Conservation (phyloP, 176 grass and related monocot genomes). For the Urochloa ruziziensis region DNA sequence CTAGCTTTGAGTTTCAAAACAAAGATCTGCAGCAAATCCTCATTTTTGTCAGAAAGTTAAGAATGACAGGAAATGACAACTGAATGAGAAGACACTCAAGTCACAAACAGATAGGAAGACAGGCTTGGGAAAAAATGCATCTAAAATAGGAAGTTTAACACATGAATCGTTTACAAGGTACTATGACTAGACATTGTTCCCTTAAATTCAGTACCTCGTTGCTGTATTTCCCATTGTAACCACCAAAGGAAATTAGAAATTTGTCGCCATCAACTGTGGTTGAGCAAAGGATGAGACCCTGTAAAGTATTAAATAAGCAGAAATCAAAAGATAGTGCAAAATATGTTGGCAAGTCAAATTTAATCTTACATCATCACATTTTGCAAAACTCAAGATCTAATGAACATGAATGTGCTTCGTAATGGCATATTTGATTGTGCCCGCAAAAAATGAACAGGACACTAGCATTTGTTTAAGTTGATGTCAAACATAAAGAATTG, state of each 20-base stretch:
- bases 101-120: background rate
- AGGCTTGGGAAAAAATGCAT: too few relatives aligned
- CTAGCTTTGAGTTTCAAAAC: slow-evolving; percentile 73
- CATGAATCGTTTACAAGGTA: slow-evolving; percentile 2
- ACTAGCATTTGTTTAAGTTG: background rate
- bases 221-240: slow-evolving; percentile 96
- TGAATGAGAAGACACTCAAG: slow-evolving; percentile 13
- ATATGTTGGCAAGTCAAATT: background rate
- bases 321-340: slow-evolving; percentile 11
- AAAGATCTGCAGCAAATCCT: slow-evolving; percentile 63
- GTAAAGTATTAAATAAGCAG: slow-evolving; percentile 16
- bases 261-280: slow-evolving; percentile 62
- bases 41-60: slow-evolving; percentile 13
- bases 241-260: slow-evolving; percentile 76
- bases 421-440: background rate
- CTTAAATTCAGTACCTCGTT: slow-evolving; percentile 76
- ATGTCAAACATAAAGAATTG: slow-evolving; percentile 1
- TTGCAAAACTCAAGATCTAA: background rate
- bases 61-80: background rate
- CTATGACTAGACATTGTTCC: background rate
- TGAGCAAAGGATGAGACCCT: slow-evolving; percentile 88
- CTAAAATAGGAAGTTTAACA: too few relatives aligned
- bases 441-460: background rate
- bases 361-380: background rate
- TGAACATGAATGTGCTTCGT: slow-evolving; percentile 3